Percentiles rank a stretch among this genome's conserved stretches.
Evolutionary conservation across 2,329 filamentous ascomycete genomes (phyloP).

Genomic region (Raffaelea deltoideospora): DNA sequence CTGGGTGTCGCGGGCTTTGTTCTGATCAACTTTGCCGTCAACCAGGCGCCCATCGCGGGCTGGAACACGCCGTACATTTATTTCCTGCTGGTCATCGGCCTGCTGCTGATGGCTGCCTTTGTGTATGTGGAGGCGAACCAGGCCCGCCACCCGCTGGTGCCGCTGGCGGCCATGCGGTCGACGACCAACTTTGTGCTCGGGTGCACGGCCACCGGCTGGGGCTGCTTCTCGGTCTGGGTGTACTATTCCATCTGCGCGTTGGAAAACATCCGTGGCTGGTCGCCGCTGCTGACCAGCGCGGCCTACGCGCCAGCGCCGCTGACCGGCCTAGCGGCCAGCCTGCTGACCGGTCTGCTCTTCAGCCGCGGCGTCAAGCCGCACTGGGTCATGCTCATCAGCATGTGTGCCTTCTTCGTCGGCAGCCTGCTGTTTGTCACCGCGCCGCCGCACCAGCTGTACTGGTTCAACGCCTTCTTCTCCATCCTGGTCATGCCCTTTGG

Average conservation of each 20-base stretch:
- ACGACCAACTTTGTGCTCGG: conserved; percentile 32
- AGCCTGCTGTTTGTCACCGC: conserved; percentile 28
- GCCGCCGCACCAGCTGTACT: conserved; percentile 43
- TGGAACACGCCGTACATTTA: conserved; percentile 37
- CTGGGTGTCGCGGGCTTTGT: conserved; percentile 33
- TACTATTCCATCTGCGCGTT: conserved; percentile 25
- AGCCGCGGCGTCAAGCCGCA: conserved; percentile 20
- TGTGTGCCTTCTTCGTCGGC: conserved; percentile 27
- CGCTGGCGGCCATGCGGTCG: conserved; percentile 27
- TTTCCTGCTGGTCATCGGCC: conserved; percentile 33
- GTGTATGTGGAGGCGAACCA: conserved; percentile 29
- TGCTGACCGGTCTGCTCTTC: conserved; percentile 27
- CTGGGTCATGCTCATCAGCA: conserved; percentile 27
- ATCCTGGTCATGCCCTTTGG: conserved; percentile 44
- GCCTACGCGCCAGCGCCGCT: conserved; percentile 29
- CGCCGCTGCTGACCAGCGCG: conserved; percentile 27
- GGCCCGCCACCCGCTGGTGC: conserved; percentile 31
- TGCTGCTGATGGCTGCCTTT: conserved; percentile 33
- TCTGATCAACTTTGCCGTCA: conserved; percentile 43
- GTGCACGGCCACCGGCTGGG: conserved; percentile 28
- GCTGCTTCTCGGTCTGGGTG: conserved; percentile 24
- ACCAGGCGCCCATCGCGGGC: conserved; percentile 37
- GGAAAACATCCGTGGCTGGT: conserved; percentile 17
- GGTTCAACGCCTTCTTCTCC: conserved; percentile 45
- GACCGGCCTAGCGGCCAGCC: conserved; percentile 26